These are phyloP conservation scores for Pythium monospermum DNA, from an alignment of 352 stramenopile species.

Conservation along the genomic window DNA sequence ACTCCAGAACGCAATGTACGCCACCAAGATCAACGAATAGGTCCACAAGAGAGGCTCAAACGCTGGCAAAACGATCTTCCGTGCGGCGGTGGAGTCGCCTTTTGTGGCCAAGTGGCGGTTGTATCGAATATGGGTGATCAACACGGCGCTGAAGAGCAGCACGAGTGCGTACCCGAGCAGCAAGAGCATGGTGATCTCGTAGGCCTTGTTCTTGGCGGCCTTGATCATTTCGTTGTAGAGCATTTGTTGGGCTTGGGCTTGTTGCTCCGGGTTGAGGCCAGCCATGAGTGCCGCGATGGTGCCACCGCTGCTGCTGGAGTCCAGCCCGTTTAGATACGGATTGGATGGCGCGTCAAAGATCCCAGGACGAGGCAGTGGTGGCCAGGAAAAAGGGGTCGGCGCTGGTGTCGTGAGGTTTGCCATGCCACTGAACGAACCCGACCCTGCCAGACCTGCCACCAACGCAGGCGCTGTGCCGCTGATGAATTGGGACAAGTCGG, in stretches of 20 bases:
- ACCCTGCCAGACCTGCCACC: background rate
- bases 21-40: constrained; percentile 5
- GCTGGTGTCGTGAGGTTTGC: background rate
- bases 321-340: background rate
- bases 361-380: background rate
- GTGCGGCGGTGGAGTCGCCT: constrained; percentile 46
- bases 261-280: background rate
- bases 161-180: background rate
- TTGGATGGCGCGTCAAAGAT: constrained; percentile 7
- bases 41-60: constrained; percentile 53
- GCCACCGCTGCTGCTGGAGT: no score
- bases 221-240: constrained; percentile 1
- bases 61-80: constrained; percentile 58
- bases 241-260: background rate
- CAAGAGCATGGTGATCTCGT: background rate
- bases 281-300: background rate
- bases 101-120: constrained; percentile 42
- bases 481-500: background rate
- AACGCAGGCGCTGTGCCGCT: background rate
- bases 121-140: constrained; percentile 48
- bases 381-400: background rate
- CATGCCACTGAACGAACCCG: background rate
- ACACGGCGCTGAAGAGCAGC: constrained; percentile 3
- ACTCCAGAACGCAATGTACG: constrained; percentile 27
- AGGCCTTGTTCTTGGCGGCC: background rate